phyloP scores from a whole-genome alignment of 257 asterid genomes.

The Eucommia ulmoides region DNA sequence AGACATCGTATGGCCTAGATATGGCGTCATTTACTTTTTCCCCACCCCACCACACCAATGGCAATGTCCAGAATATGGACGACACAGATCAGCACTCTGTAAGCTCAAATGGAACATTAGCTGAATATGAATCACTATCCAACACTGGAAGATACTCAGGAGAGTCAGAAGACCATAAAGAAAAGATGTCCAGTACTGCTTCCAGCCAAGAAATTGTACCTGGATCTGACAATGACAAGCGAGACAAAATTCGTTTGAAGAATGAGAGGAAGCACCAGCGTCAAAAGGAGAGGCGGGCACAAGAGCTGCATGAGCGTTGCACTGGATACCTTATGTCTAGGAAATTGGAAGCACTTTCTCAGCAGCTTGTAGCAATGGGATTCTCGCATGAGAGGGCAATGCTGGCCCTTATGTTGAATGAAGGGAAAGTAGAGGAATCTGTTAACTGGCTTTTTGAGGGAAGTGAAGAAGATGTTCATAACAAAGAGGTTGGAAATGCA shows the following conservation, averaged over 20 bases:
- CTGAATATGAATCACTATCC: not conserved
- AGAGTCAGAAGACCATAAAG: constrained; percentile 33
- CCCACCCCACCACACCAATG: too few species aligned
- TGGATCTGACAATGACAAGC: constrained; percentile 54
- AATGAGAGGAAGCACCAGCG: constrained; percentile 66
- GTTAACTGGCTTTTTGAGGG: constrained; percentile 37
- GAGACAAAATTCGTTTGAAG: constrained; percentile 57
- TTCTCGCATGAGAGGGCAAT: not conserved
- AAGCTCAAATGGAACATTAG: not conserved
- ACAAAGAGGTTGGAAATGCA: not conserved
- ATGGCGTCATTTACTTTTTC: too few species aligned
- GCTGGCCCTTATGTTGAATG: not conserved
- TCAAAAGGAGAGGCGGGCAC: constrained; percentile 69
- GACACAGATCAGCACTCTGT: not conserved
- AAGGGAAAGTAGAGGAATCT: constrained; percentile 2
- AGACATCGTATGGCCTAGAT: not conserved
- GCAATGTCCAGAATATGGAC: not conserved
- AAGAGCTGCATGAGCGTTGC: constrained; percentile 60
- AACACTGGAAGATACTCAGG: constrained; percentile 1
- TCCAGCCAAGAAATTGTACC: constrained; percentile 43
- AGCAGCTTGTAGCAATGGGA: constrained; percentile 2
- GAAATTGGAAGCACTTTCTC: constrained; percentile 35
- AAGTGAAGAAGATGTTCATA: constrained; percentile 11
- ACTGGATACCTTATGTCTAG: constrained; percentile 61
- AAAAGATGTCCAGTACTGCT: constrained; percentile 24